Percentiles rank a stretch among this genome's conserved stretches.
phyloP scores from a whole-genome alignment of 768 basidiomycete genomes.

The Pleurotus tuoliensis region DNA sequence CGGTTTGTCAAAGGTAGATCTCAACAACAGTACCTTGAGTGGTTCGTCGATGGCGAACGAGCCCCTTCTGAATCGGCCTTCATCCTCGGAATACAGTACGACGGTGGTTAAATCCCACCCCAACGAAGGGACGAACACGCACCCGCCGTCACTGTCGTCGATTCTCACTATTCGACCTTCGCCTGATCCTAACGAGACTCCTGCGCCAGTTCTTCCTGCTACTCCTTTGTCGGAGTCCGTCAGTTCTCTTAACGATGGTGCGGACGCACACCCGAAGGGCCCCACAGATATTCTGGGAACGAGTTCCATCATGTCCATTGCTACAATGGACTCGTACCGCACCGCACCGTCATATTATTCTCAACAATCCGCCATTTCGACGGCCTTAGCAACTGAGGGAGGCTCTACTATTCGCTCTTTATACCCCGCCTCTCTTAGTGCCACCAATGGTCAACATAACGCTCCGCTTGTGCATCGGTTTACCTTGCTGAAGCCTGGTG shows the following conservation, averaged over 20 bases:
- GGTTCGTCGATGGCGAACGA: slow-evolving; percentile 38
- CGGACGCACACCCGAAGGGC: slow-evolving; percentile 19
- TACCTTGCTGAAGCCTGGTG: slow-evolving; percentile 79
- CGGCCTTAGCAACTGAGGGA: slow-evolving; percentile 70
- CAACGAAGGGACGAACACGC: slow-evolving; percentile 29
- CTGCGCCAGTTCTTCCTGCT: slow-evolving; percentile 37
- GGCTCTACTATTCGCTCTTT: slow-evolving; percentile 62
- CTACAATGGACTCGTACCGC: slow-evolving; percentile 59
- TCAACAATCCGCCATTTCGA: slow-evolving; percentile 39
- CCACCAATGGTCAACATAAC: slow-evolving; percentile 28
- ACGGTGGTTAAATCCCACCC: slow-evolving; percentile 57
- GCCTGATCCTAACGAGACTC: slow-evolving; percentile 44
- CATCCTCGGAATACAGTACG: slow-evolving; percentile 63
- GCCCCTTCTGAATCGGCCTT: slow-evolving; percentile 44
- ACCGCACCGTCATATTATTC: slow-evolving; percentile 45
- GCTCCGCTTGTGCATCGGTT: slow-evolving; percentile 75
- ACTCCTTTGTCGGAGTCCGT: slow-evolving; percentile 17
- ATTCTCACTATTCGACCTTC: slow-evolving; percentile 66
- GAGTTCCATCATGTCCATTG: slow-evolving; percentile 49
- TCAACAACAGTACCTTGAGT: slow-evolving; percentile 42
- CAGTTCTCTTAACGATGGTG: slow-evolving; percentile 16
- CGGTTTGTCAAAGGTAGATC: slow-evolving; percentile 45
- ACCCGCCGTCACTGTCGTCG: slow-evolving; percentile 60
- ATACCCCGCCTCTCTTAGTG: not conserved
- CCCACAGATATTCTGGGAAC: slow-evolving; percentile 23